phyloP scores from a whole-genome alignment of 768 basidiomycete genomes.

The Amanita polypyramis region DNA sequence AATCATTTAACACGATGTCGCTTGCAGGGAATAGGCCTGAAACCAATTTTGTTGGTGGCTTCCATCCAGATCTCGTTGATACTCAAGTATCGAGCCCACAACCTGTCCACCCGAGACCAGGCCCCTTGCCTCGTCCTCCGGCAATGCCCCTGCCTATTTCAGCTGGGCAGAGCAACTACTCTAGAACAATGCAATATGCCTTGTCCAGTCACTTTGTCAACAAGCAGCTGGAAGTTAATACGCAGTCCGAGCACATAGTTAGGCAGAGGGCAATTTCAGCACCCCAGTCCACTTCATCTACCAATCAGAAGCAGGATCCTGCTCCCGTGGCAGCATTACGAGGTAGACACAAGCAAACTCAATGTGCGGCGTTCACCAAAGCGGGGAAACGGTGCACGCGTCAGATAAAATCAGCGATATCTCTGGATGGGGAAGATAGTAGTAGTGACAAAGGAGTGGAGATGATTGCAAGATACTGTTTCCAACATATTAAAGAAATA shows the following conservation, averaged over 20 bases:
- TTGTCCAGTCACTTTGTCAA: slow-evolving; percentile 8
- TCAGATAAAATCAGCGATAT: slow-evolving; percentile 34
- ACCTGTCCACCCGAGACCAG: slow-evolving; percentile 20
- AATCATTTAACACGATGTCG: slow-evolving; percentile 19
- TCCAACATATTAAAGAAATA: slow-evolving; percentile 51
- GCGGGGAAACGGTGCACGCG: slow-evolving; percentile 52
- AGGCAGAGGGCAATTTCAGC: slow-evolving; percentile 7
- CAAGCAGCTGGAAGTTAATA: not conserved
- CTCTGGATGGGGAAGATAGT: slow-evolving; percentile 17
- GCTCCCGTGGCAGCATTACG: slow-evolving; percentile 12
- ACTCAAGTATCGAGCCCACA: slow-evolving; percentile 8
- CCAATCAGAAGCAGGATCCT: slow-evolving; percentile 9
- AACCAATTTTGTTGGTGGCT: slow-evolving; percentile 39
- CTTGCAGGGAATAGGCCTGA: slow-evolving; percentile 11
- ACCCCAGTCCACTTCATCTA: slow-evolving; percentile 13
- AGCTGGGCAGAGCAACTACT: slow-evolving; percentile 17
- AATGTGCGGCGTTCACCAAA: slow-evolving; percentile 60
- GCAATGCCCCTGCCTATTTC: not conserved
- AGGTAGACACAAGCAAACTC: slow-evolving; percentile 20
- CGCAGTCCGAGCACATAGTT: not conserved
- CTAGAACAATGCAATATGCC: slow-evolving; percentile 31
- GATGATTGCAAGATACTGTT: slow-evolving; percentile 42
- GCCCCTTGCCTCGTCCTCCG: slow-evolving; percentile 19
- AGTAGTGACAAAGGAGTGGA: slow-evolving; percentile 19
- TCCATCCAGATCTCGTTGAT: slow-evolving; percentile 20